Percentiles rank a stretch among this genome's conserved stretches.
phyloP scores from a whole-genome alignment of 2,329 filamentous ascomycete genomes.

The Lithohypha guttulata region DNA sequence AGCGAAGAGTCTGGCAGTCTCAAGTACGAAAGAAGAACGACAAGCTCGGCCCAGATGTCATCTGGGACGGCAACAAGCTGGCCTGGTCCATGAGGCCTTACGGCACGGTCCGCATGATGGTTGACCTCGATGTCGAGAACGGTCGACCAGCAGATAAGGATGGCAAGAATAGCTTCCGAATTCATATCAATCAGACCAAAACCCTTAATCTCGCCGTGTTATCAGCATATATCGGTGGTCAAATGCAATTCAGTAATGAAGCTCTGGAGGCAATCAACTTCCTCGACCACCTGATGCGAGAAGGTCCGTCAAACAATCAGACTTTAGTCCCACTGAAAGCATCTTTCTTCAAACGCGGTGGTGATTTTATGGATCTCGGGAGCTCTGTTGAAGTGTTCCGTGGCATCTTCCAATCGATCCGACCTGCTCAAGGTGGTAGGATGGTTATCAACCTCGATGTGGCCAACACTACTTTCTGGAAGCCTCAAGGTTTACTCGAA shows the following conservation, averaged over 20 bases:
- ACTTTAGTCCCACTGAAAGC: conserved; percentile 61
- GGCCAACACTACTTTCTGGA: conserved; percentile 85
- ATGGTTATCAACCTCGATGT: conserved; percentile 83
- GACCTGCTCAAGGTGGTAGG: conserved; percentile 54
- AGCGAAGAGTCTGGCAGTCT: conserved; percentile 68
- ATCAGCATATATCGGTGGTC: conserved; percentile 52
- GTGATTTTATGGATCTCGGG: conserved; percentile 45
- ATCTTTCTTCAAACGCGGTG: conserved; percentile 60
- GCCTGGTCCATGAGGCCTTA: conserved; percentile 53
- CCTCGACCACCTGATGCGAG: conserved; percentile 76
- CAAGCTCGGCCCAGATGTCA: conserved; percentile 48
- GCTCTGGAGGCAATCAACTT: conserved; percentile 80
- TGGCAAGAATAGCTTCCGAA: conserved; percentile 43
- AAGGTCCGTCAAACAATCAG: conserved; percentile 54
- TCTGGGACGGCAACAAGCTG: conserved; percentile 75
- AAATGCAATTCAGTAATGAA: conserved; percentile 50
- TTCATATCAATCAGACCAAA: conserved; percentile 56
- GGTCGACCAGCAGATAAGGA: conserved; percentile 30
- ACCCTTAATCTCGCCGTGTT: conserved; percentile 58
- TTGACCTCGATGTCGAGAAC: conserved; percentile 64
- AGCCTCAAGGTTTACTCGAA: conserved; percentile 29
- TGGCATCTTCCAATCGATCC: conserved; percentile 77
- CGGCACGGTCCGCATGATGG: conserved; percentile 42
- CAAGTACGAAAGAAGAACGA: conserved; percentile 25
- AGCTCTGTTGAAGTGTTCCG: conserved; percentile 67